Percentiles rank a stretch among this genome's conserved stretches.
phyloP scores from a whole-genome alignment of 352 stramenopile species.

The Pseudoperonospora humuli region DNA sequence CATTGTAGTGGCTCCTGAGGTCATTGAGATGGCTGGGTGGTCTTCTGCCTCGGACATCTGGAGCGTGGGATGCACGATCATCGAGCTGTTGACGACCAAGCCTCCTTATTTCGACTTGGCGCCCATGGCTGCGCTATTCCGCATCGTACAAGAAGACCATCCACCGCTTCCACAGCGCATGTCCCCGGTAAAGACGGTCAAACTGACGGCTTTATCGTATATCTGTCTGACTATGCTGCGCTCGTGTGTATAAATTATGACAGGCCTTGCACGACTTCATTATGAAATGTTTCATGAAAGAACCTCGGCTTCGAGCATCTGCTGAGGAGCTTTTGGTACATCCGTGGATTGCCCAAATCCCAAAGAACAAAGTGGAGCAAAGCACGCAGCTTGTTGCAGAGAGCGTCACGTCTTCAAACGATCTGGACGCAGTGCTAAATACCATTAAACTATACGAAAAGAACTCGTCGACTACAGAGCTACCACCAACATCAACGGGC shows the following conservation, averaged over 20 bases:
- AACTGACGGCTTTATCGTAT: not conserved
- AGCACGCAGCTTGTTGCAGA: conserved; percentile 74
- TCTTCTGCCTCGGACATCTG: conserved; percentile 92
- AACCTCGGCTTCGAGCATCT: conserved; percentile 71
- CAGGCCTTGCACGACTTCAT: conserved; percentile 88
- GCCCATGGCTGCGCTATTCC: conserved; percentile 87
- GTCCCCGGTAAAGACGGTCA: conserved; percentile 45
- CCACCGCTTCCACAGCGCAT: conserved; percentile 85
- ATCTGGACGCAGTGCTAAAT: conserved; percentile 75
- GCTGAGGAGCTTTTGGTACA: conserved; percentile 82
- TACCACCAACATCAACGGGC: conserved; percentile 5
- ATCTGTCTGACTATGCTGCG: not conserved
- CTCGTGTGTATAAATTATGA: not conserved
- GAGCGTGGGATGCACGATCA: conserved; percentile 93
- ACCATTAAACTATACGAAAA: conserved; percentile 84
- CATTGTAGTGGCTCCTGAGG: conserved; percentile 87
- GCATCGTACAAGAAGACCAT: conserved; percentile 91
- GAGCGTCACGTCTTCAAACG: conserved; percentile 66
- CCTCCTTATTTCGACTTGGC: conserved; percentile 90
- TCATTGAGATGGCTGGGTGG: conserved; percentile 92
- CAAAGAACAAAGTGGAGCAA: conserved; percentile 83
- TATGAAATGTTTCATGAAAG: conserved; percentile 90
- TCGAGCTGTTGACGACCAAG: conserved; percentile 90
- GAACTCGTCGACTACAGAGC: conserved; percentile 27
- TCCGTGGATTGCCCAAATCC: conserved; percentile 87